Base-by-base conservation (phyloP, 495 filamentous ascomycete genomes). In the Lichenothelia convexa region DNA sequence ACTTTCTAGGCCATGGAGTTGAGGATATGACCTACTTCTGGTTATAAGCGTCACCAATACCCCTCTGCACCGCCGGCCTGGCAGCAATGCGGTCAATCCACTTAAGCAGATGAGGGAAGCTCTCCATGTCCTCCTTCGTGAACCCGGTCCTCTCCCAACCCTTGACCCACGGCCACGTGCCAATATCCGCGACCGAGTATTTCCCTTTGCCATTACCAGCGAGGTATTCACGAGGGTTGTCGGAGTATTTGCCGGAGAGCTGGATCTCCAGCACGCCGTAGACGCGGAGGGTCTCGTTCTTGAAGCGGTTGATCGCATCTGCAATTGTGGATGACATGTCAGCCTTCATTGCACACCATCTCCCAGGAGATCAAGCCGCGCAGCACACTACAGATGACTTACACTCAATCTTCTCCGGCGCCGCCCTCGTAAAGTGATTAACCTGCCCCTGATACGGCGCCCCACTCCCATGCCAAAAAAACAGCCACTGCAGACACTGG, bases 161-260 rank as follows among this genome's bases (percentile, higher is more conserved):
- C 36, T 63, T 68, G 6, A 71, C 53, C 65, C 63, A 68, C n/a
- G 65, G 52, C 65, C 65, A 71, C 0, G 67, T 62, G 29, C 62
- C 62, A 17, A 71, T 71, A 39, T 71, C 67, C 24, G 67, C 65
- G 2, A 70, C 49, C 13, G 54, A 57, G 45, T 68, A 71, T 44
- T 65, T 68, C 5, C 67, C 67, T 36, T 62, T 64, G 15, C 67
- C 67, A 8, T 61, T 64, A 3, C 67, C 67, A 2, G 63, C 67
- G 11, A 71, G 50, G 34, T 63, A 71, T 3, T 71, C 67, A 7
- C 57, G 53, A 11, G 61, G 56, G 37, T 61, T 44, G 35, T 54
- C 61, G 21, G 54, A 53, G 44, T 56, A 62, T 34, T 60, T 60
- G 9, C 61, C 61, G 11, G 50, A 56, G 11, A 66, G 57, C 12